Evolutionary conservation across 345 rosid genomes (phyloP).

Genomic region (Boechera divaricarpa): DNA sequence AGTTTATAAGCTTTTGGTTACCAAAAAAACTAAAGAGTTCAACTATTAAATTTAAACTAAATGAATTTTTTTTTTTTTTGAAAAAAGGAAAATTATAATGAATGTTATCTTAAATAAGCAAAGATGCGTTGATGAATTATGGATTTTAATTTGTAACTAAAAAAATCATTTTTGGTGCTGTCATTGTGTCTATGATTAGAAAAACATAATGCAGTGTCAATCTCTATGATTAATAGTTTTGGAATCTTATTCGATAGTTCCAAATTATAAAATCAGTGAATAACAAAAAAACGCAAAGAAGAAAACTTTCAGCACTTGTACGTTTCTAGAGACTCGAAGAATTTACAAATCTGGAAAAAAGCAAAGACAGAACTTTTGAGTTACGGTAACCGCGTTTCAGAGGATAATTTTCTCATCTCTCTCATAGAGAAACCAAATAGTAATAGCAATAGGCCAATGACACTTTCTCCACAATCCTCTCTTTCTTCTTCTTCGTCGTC

Average conservation of each 20-base stretch:
- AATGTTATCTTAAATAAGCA: neutral
- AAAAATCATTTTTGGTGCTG: neutral
- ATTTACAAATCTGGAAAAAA: slow-evolving; percentile 17
- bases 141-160: neutral
- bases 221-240: slow-evolving; percentile 37
- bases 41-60: neutral
- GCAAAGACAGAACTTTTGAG: neutral
- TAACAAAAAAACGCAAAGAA: neutral
- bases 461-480: slow-evolving; percentile 41
- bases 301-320: neutral
- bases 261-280: neutral
- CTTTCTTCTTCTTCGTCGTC: slow-evolving; percentile 34
- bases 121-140: neutral
- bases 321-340: slow-evolving; percentile 1
- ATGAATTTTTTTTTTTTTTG: too few species aligned
- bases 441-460: slow-evolving; percentile 1
- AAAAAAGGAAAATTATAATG: neutral
- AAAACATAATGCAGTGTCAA: slow-evolving; percentile 22
- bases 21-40: neutral
- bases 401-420: slow-evolving; percentile 21
- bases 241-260: slow-evolving; percentile 25
- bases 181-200: slow-evolving; percentile 32
- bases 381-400: slow-evolving; percentile 39
- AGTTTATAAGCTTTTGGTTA: neutral
- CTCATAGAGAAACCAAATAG: neutral